Percentiles rank a stretch among this genome's conserved stretches.
These are phyloP conservation scores for Pseudogymnoascus sp. DNA, from an alignment of 2,329 filamentous ascomycete genomes.

Conservation along the genomic window DNA sequence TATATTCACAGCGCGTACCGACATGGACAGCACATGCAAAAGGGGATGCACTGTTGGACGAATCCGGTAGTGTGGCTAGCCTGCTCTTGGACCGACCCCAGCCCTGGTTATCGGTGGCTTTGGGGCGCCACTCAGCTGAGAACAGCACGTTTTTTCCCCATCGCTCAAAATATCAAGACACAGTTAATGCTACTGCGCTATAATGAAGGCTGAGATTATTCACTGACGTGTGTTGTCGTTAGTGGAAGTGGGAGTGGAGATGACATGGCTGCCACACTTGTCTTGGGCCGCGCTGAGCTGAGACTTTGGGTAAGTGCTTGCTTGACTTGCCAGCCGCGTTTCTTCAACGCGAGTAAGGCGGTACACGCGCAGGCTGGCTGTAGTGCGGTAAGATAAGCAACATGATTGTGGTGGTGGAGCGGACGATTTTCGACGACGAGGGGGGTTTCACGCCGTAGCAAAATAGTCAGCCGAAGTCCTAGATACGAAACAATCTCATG, in stretches of 20 bases:
- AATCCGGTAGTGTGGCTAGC: neutral
- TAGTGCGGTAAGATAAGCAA: neutral
- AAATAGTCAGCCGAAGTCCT: neutral
- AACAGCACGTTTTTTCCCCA: neutral
- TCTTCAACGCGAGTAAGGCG: constrained; percentile 1
- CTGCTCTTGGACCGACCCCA: neutral
- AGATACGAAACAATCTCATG: neutral
- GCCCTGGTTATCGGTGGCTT: neutral
- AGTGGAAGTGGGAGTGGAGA: neutral
- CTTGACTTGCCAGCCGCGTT: neutral
- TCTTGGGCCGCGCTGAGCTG: neutral
- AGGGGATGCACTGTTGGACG: neutral
- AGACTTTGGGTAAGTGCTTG: neutral
- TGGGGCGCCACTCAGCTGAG: neutral
- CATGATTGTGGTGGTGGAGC: neutral
- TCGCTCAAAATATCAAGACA: neutral
- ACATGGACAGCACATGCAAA: constrained; percentile 2
- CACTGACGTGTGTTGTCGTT: neutral
- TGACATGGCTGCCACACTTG: neutral
- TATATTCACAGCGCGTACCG: neutral
- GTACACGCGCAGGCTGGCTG: neutral
- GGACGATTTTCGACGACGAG: neutral
- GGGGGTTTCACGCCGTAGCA: neutral
- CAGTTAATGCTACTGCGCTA: neutral
- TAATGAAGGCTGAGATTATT: neutral